Percentiles rank a stretch among this genome's conserved stretches.
These are phyloP conservation scores for Aspergillus nanangensis DNA, from an alignment of 495 filamentous ascomycete genomes.

Conservation along the genomic window DNA sequence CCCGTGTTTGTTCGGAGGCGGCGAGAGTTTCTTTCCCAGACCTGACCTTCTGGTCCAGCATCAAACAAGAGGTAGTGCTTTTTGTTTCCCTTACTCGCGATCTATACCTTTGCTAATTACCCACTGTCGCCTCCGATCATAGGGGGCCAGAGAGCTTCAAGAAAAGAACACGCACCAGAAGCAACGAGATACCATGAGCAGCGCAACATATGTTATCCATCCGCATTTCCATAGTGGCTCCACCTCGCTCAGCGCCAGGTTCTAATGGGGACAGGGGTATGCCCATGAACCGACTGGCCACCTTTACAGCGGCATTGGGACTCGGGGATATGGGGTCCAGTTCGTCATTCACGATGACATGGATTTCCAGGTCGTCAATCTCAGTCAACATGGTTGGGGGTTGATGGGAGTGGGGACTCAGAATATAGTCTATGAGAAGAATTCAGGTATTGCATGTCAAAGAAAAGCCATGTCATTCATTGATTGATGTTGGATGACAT, in stretches of 20 bases:
- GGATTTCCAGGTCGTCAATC: constrained; percentile 7
- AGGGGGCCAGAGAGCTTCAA: background rate
- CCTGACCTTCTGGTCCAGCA: constrained; percentile 39
- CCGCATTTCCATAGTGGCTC: constrained; percentile 26
- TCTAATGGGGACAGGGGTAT: constrained; percentile 7
- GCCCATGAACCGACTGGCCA: constrained; percentile 8
- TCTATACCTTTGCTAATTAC: too few relatives aligned
- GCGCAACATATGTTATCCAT: constrained; percentile 43
- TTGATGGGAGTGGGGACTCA: too few relatives aligned
- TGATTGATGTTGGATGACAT: too few relatives aligned
- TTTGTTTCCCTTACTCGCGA: constrained; percentile 28
- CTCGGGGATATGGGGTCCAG: constrained; percentile 8
- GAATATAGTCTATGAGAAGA: too few relatives aligned
- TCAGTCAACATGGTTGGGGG: constrained; percentile 3
- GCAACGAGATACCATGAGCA: constrained; percentile 39
- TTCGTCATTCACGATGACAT: constrained; percentile 7
- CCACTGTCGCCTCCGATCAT: too few relatives aligned
- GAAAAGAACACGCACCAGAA: constrained; percentile 19
- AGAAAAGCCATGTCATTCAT: too few relatives aligned
- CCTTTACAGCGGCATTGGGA: constrained; percentile 6
- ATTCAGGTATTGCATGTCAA: too few relatives aligned
- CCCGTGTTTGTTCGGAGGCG: constrained; percentile 33
- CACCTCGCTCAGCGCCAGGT: constrained; percentile 13
- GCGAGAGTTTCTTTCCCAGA: constrained; percentile 35
- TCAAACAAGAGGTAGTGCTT: constrained; percentile 41